Base-by-base conservation (phyloP, 306 rosid genomes). In the Cucumis melo region DNA sequence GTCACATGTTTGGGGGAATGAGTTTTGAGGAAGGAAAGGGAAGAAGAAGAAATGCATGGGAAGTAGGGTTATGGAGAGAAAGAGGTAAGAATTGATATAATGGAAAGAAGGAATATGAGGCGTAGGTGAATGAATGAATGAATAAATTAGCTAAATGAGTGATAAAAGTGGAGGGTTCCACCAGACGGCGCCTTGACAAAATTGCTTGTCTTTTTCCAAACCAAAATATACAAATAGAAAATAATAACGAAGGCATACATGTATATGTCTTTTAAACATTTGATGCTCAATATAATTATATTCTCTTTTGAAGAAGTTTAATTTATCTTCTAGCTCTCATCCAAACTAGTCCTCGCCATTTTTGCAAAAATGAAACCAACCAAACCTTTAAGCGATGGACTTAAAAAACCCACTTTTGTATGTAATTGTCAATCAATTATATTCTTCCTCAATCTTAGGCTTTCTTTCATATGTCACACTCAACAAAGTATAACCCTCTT, bases 181-280 rank as follows among this genome's bases (percentile, higher is more conserved):
- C 74, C 54, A 2, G 74, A 41, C 74, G 74, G 74, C 74, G 74
- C 74, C 23, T 21, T 13, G 74, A 41, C 54, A 39, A 67, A 67
- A 66, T 27, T n/a, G 73, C 5, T 21, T 10, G 74, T 42, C 74
- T 41, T 21, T 67, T n/a, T 67, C 11, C 6, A 67, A 39, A 44
- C 71, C 71, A 36, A 64, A 64, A 34, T 66, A 39, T 27, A 27
- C 17, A 39, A 66, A 66, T 19, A 9, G 16, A 64, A 36, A 19
- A 27, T 27, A 27, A 27, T 27, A 27, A 27, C 34, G 34, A 5
- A 36, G 6, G 0, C 10, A 42, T 9, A 27, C 29, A 27, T 42
- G 10, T 42, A 42, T 9, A 42, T 46, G 51, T 46, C 16, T 46
- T 7, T 41, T 7, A 5, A n/a, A n/a, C n/a, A 6, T 41, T 46